Evolutionary conservation across 768 basidiomycete genomes (phyloP).

Genomic region (Lactifluus piperatus): DNA sequence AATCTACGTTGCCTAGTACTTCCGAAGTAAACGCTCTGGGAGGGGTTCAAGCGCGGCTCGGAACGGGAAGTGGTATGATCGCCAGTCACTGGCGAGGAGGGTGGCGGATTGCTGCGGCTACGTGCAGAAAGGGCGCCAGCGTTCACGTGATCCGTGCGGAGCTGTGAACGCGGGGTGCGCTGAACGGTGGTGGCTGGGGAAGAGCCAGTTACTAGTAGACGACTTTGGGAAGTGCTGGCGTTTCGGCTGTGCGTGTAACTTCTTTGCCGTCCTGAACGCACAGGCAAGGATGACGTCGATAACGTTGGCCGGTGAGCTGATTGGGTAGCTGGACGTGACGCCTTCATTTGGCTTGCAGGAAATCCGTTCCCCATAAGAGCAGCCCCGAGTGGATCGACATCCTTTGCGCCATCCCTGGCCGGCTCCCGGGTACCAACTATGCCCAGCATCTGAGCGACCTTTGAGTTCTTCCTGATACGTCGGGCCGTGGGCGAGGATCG

Average conservation of each 20-base stretch:
- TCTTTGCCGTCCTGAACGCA: neutral
- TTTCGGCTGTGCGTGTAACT: neutral
- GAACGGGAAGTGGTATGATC: neutral
- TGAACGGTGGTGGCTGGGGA: neutral
- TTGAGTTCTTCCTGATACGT: constrained; percentile 8
- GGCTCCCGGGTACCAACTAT: neutral
- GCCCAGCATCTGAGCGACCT: neutral
- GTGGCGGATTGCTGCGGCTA: constrained; percentile 1
- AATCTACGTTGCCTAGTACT: neutral
- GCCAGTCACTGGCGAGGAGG: neutral
- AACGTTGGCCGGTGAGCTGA: neutral
- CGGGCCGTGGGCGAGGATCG: neutral
- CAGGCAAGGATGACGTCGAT: neutral
- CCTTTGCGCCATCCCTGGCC: neutral
- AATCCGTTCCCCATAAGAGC: neutral
- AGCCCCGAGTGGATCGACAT: neutral
- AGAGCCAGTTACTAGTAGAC: neutral
- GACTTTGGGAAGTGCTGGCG: neutral
- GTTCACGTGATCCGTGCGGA: neutral
- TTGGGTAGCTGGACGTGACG: neutral
- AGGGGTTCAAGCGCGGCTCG: neutral
- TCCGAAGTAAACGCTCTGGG: neutral
- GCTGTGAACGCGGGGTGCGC: neutral
- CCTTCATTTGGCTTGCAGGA: neutral
- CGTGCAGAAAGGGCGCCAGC: neutral